Base-by-base conservation (phyloP, 768 basidiomycete species). In the Russula vinacea region DNA sequence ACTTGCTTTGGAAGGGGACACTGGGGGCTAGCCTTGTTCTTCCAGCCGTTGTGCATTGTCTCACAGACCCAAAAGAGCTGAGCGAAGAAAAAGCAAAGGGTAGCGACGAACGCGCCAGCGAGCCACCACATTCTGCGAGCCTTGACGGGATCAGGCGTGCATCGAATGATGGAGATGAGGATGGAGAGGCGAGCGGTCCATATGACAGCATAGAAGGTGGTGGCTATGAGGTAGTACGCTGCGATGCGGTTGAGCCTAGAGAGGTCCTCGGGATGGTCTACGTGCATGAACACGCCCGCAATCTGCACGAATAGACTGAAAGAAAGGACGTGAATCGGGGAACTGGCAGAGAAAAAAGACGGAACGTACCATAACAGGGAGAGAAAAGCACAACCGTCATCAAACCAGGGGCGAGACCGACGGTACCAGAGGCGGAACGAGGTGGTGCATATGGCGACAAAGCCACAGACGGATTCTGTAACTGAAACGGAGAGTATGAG, bases 91-190 rank as follows among this genome's bases (percentile, higher is more conserved):
- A 82, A 67, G 70, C 75, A 76, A 1, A 75, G 13, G 24, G 71
- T 67, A 1, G 74, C 76, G n/a, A 80, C 62, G 59, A 70, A 70
- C 14, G 68, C 53, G 16, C 14, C 63, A 26, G 71, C 69, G 1
- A 69, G 62, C 56, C 68, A 67, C 44, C 39, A 54, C 14, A 72
- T 49, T 19, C 62, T 55, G 29, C 32, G 39, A 4, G 59, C 60
- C 52, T 51, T 65, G n/a, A 57, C n/a, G 13, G 67, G 62, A 55
- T 76, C 75, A 1, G 80, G 78, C 58, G 80, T 79, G 68, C 84
- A 76, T 42, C 83, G 80, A 58, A 83, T 79, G 64, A 84, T 76
- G 7, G 82, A 83, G 72, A 81, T 81, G 8, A 84, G 72, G 50
- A 83, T 83, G 29, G 81, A 78, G n/a, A 82, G 72, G 22, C 83